Conservation (phyloP, 352 stramenopile genomes). For the Phytophthora nicotianae region DNA sequence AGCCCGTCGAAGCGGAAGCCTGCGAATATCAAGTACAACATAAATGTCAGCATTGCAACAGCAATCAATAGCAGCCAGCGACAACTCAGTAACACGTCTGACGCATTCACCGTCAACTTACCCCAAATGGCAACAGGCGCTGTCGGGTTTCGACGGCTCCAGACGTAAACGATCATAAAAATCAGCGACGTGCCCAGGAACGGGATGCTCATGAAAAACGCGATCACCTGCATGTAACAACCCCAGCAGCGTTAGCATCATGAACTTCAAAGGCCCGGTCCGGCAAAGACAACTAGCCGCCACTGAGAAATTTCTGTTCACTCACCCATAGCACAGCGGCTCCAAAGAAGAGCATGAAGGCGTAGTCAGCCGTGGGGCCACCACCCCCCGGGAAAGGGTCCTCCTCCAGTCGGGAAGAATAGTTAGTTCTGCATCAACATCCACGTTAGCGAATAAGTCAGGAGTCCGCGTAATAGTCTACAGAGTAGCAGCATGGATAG, state of each 20-base stretch:
- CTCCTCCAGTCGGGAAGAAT: constrained; percentile 82
- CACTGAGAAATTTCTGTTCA: background rate
- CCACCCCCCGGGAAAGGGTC: constrained; percentile 85
- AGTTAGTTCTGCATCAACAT: constrained; percentile 62
- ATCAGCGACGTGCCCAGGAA: constrained; percentile 88
- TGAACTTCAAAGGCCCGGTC: background rate
- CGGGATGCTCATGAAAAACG: constrained; percentile 82
- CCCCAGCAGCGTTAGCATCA: constrained; percentile 8
- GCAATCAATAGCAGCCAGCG: background rate
- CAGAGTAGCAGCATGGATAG: background rate
- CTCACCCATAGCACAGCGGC: constrained; percentile 75
- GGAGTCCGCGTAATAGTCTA: background rate
- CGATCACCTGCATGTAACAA: constrained; percentile 57
- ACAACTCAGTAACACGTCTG: background rate
- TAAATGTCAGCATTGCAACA: constrained; percentile 1
- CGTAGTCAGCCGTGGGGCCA: constrained; percentile 85
- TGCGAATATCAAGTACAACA: constrained; percentile 16
- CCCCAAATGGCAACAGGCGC: constrained; percentile 85
- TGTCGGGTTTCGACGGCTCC: constrained; percentile 88
- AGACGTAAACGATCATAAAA: constrained; percentile 93
- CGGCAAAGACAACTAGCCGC: background rate
- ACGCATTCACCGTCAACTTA: constrained; percentile 21
- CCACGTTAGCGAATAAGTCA: constrained; percentile 11
- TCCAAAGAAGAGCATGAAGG: constrained; percentile 91
- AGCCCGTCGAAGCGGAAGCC: constrained; percentile 88